phyloP scores from a whole-genome alignment of 306 rosid genomes.

The Vicia faba region DNA sequence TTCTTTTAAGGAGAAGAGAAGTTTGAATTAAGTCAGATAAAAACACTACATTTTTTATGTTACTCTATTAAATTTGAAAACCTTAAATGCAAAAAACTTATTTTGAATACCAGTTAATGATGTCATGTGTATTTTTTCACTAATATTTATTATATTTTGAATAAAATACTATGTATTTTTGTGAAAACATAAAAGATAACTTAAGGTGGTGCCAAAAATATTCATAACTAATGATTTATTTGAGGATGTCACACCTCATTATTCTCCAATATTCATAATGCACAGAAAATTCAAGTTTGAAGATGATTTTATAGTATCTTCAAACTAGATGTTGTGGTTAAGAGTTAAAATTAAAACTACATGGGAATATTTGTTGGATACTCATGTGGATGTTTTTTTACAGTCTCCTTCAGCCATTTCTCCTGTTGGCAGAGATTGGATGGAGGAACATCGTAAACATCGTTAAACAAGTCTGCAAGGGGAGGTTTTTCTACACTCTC shows the following conservation, averaged over 20 bases:
- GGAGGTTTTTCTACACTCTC: slow-evolving; percentile 81
- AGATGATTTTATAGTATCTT: neutral
- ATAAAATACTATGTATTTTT: no score
- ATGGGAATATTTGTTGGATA: slow-evolving; percentile 64
- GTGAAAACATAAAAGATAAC: neutral
- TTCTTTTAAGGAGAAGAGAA: no score
- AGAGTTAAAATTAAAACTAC: slow-evolving; percentile 29
- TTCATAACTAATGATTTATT: neutral
- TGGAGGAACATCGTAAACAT: slow-evolving; percentile 78
- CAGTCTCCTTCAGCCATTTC: slow-evolving; percentile 59
- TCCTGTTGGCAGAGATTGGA: slow-evolving; percentile 82
- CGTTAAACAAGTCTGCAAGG: slow-evolving; percentile 65
- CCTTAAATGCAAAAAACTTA: no score
- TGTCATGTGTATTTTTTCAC: no score
- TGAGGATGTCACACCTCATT: neutral
- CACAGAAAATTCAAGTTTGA: slow-evolving; percentile 20
- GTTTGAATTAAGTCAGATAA: no score
- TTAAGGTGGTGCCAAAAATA: neutral
- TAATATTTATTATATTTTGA: no score
- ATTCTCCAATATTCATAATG: neutral
- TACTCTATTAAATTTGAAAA: neutral
- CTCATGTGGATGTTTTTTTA: slow-evolving; percentile 58
- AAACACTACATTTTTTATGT: neutral
- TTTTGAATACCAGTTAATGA: no score
- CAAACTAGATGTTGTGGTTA: neutral